Conservation (phyloP, 176 grass and related monocot species). For the Juncus effusus region DNA sequence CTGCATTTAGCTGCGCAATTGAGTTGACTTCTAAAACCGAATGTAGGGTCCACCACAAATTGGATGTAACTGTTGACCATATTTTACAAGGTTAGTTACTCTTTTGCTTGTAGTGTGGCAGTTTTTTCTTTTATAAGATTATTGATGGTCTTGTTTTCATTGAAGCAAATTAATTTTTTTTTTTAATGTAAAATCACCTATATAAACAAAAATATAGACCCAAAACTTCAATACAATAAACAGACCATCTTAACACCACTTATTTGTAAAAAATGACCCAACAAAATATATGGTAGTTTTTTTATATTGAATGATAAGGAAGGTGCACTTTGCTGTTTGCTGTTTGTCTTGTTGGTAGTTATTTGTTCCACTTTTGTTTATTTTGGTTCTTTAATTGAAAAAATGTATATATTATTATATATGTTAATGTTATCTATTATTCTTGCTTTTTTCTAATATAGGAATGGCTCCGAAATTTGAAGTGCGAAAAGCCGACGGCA, state of each 20-base stretch:
- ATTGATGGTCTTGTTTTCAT: too few species aligned
- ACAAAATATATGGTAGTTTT: conserved; percentile 1
- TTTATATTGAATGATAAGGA: conserved; percentile 23
- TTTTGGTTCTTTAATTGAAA: neutral
- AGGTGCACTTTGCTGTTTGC: neutral
- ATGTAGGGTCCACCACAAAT: conserved; percentile 80
- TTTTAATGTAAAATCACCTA: neutral
- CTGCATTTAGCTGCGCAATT: conserved; percentile 93
- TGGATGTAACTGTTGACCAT: conserved; percentile 91
- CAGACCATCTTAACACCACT: too few species aligned
- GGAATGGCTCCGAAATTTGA: conserved; percentile 81
- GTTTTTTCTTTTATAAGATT: too few species aligned
- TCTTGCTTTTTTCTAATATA: conserved; percentile 34
- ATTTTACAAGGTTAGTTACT: conserved; percentile 62
- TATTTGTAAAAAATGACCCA: too few species aligned
- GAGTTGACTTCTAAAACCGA: conserved; percentile 95
- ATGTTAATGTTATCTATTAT: neutral
- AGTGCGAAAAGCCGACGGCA: conserved; percentile 53
- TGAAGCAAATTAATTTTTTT: conserved; percentile 1
- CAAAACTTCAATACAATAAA: too few species aligned
- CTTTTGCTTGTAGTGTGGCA: too few species aligned
- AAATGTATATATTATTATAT: neutral
- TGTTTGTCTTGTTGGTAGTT: neutral
- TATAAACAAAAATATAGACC: too few species aligned
- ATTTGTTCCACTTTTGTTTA: neutral